Evolutionary conservation across 352 stramenopile genomes (phyloP), one percentile per base, ranked within the genome.

Genomic region (Aphanomyces euteiches): DNA sequence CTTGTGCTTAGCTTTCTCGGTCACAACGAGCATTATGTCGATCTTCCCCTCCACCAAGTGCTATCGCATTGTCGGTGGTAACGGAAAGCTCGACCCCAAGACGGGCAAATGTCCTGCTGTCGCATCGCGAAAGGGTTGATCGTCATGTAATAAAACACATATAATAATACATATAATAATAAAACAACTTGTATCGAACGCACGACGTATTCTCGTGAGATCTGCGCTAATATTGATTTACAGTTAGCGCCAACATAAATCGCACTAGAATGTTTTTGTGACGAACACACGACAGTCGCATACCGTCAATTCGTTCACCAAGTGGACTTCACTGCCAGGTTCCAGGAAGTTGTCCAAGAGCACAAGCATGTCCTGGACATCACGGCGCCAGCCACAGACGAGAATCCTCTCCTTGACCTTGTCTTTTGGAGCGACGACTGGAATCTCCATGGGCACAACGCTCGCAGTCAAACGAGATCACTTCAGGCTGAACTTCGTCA

Each of bases 361-460:
- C 48, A 81, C 73, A 56, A 96, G 92, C 80, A 96, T 94, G 66
- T 96, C 89, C 21, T 88, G 84, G 58, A 96, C 88, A 72, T 96
- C 88, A 47, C 89, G 83, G 47, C 89, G 84, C 89, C 88, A 96
- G 3, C 89, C 89, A 53, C 85, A 95, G 77, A 96, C 90, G 36
- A 96, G 72, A 65, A 95, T 90, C 21, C 76, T 79, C 58, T 96
- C 89, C 17, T 75, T 74, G 12, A 53, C 41, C 3, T 39, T 66
- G 59, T 15, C 68, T 43, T 39, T 66, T 47, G 39, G 63, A 58
- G 36, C 48, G 48, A 66, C 53, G 5, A 5, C 13, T 3, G 36
- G 58, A 10, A 37, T 66, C 4, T 38, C 2, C 10, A 48, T 10
- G 5, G 58, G 37, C 10, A 19, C 37, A 0, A 66, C 37, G 37